Evolutionary conservation across 805 yeast species (phyloP).

Genomic region (Metschnikowia vanudenii): DNA sequence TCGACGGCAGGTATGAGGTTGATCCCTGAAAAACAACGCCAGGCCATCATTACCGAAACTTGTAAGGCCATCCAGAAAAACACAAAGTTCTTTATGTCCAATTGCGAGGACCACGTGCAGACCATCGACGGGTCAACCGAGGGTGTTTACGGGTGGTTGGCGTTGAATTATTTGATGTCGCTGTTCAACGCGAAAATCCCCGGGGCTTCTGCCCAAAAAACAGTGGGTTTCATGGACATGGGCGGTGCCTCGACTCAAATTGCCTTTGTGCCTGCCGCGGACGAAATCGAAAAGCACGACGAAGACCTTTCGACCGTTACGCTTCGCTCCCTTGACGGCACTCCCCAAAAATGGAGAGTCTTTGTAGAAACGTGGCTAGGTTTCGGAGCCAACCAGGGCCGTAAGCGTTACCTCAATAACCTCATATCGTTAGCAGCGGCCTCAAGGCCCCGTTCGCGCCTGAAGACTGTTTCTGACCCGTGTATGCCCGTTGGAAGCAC

Average conservation of each 20-base stretch:
- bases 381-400: conserved; percentile 94
- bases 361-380: conserved; percentile 98
- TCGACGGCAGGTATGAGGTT: conserved; percentile 98
- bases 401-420: conserved; percentile 64
- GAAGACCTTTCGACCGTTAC: conserved; percentile 72
- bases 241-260: conserved; percentile 98
- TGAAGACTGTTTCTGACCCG: conserved; percentile 54
- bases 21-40: conserved; percentile 53
- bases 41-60: conserved; percentile 53
- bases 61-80: conserved; percentile 56
- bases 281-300: conserved; percentile 60
- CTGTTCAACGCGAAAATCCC: conserved; percentile 47
- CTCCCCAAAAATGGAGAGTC: conserved; percentile 71
- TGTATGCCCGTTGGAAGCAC: conserved; percentile 71
- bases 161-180: conserved; percentile 78
- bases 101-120: conserved; percentile 71
- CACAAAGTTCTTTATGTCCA: conserved; percentile 53
- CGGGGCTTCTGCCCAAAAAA: conserved; percentile 38
- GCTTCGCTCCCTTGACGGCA: conserved; percentile 70
- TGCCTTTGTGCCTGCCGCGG: conserved; percentile 78
- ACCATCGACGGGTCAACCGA: conserved; percentile 93
- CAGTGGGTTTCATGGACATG: conserved; percentile 97
- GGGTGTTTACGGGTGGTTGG: conserved; percentile 95
- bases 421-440: conserved; percentile 38
- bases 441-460: conserved; percentile 9